A percentile compares a stretch with the other conserved stretches of the same genome.
Conservation (phyloP, 2,329 filamentous ascomycete genomes). For the Cercospora beticola region DNA sequence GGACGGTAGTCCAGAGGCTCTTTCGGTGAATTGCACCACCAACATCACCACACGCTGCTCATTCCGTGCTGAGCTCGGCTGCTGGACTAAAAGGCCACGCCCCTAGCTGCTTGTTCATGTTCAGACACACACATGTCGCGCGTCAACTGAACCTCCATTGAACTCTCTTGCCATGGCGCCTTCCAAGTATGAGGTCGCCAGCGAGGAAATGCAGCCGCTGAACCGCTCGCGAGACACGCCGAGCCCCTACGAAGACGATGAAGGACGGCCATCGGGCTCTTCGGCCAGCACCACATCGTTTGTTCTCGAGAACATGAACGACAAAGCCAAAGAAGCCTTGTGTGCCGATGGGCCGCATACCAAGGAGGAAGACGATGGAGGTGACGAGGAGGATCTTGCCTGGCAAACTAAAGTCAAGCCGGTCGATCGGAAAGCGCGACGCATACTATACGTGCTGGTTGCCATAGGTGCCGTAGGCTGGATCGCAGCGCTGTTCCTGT, state of each 20-base stretch:
- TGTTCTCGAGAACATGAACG: conserved; percentile 73
- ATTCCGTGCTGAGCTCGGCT: neutral
- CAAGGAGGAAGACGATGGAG: conserved; percentile 48
- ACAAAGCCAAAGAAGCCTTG: conserved; percentile 52
- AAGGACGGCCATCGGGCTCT: conserved; percentile 57
- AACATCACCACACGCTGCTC: neutral
- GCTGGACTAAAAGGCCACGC: neutral
- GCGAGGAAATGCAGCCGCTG: conserved; percentile 50
- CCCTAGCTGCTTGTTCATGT: neutral
- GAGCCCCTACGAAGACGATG: conserved; percentile 38
- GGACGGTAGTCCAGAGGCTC: neutral
- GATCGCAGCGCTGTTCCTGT: conserved; percentile 66
- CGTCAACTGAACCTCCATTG: neutral
- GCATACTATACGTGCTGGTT: conserved; percentile 61
- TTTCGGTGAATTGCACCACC: neutral
- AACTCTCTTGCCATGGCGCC: conserved; percentile 3
- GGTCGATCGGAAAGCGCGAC: conserved; percentile 66
- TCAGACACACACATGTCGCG: neutral
- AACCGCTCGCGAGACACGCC: conserved; percentile 36
- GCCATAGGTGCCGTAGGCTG: conserved; percentile 65
- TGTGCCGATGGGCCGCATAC: conserved; percentile 39
- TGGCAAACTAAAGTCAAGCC: conserved; percentile 45
- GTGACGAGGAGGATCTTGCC: conserved; percentile 49
- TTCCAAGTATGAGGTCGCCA: conserved; percentile 1
- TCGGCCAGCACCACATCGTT: conserved; percentile 81